Conservation (phyloP, 1,284 basidiomycete species). For the Ustilago tritici region DNA sequence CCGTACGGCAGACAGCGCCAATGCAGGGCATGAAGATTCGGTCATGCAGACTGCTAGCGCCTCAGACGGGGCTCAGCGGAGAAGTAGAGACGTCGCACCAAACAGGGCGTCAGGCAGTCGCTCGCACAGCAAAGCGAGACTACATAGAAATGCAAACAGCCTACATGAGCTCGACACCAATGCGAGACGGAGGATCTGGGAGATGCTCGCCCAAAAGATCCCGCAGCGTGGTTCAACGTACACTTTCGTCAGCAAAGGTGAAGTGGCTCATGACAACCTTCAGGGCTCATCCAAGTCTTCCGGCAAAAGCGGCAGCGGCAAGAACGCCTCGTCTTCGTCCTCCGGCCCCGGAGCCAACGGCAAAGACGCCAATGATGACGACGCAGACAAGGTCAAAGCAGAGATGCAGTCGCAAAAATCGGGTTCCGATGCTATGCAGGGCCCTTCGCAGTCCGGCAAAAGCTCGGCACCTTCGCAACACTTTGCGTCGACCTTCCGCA, state of each 20-base stretch:
- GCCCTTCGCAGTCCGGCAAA: conserved; percentile 12
- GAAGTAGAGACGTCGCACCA: conserved; percentile 18
- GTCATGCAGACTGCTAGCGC: background rate
- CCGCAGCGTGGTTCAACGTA: conserved; percentile 52
- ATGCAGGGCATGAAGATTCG: conserved; percentile 10
- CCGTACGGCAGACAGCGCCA: background rate
- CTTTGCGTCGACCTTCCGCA: conserved; percentile 44
- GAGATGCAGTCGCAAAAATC: background rate
- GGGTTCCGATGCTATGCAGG: background rate
- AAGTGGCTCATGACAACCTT: conserved; percentile 45
- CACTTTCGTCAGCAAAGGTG: conserved; percentile 51
- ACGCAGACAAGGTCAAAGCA: conserved; percentile 9
- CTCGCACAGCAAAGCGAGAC: conserved; percentile 36
- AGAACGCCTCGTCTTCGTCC: conserved; percentile 13
- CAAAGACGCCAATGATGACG: background rate
- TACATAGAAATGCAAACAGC: conserved; percentile 18
- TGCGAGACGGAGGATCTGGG: conserved; percentile 47
- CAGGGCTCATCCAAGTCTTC: conserved; percentile 29
- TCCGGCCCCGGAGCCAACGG: background rate
- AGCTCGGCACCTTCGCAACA: conserved; percentile 31
- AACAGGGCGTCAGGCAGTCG: conserved; percentile 12
- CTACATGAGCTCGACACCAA: conserved; percentile 43
- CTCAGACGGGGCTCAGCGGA: conserved; percentile 11
- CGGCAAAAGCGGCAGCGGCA: conserved; percentile 8
- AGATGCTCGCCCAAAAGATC: conserved; percentile 50